These are phyloP conservation scores for Candida berthetii DNA, from an alignment of 805 yeast genomes.

Conservation along the genomic window DNA sequence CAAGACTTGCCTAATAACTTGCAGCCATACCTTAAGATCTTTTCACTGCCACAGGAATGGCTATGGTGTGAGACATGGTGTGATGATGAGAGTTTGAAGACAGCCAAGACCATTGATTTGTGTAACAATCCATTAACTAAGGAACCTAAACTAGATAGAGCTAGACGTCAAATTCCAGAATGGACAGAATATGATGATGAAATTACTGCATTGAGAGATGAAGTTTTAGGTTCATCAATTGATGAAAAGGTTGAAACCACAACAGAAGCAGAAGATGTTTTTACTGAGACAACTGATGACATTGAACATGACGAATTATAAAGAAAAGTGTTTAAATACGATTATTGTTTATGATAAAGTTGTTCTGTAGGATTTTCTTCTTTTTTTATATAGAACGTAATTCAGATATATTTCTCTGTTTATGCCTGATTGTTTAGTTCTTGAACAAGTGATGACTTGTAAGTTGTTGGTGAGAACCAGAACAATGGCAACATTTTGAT, in stretches of 20 bases:
- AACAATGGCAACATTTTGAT: background rate
- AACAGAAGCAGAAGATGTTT: background rate
- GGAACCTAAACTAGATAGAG: slow-evolving; percentile 72
- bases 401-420: too few species aligned
- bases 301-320: too few species aligned
- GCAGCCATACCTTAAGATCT: slow-evolving; percentile 62
- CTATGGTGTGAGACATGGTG: slow-evolving; percentile 96
- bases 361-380: too few species aligned
- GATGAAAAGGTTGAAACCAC: background rate
- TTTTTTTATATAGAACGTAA: too few species aligned
- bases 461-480: background rate
- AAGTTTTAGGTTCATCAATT: slow-evolving; percentile 3
- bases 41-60: slow-evolving; percentile 78
- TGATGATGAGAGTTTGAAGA: slow-evolving; percentile 47
- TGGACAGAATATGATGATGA: slow-evolving; percentile 65
- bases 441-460: too few species aligned
- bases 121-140: slow-evolving; percentile 82
- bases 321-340: too few species aligned
- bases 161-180: slow-evolving; percentile 71
- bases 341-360: too few species aligned
- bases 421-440: too few species aligned
- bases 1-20: slow-evolving; percentile 92
- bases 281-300: too few species aligned
- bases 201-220: slow-evolving; percentile 27
- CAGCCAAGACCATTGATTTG: slow-evolving; percentile 75